phyloP scores from a whole-genome alignment of 2,329 filamentous ascomycete genomes.

The Helotiales sp. region DNA sequence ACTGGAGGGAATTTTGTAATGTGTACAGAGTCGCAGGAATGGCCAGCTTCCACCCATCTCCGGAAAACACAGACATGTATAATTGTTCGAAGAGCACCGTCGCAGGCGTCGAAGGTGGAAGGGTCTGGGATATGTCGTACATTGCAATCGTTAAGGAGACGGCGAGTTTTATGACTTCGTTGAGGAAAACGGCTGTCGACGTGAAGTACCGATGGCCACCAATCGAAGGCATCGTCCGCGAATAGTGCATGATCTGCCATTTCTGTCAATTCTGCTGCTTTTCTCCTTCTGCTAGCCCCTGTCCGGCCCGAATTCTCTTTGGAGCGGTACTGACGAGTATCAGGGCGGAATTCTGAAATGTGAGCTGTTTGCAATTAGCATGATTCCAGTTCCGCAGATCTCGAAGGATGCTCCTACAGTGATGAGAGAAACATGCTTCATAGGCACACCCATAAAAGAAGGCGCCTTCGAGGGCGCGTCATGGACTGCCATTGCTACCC shows the following conservation, averaged over 20 bases:
- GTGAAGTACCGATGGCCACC: constrained; percentile 89
- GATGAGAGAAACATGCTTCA: constrained; percentile 72
- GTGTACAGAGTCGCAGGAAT: constrained; percentile 90
- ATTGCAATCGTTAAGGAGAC: constrained; percentile 86
- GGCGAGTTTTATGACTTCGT: constrained; percentile 87
- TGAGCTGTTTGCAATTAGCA: constrained; percentile 60
- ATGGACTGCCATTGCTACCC: constrained; percentile 29
- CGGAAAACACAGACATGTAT: constrained; percentile 79
- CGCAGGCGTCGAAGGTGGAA: constrained; percentile 79
- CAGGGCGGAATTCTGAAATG: constrained; percentile 78
- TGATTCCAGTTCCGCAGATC: constrained; percentile 31
- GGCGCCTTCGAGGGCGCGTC: constrained; percentile 34
- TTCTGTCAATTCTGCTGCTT: constrained; percentile 28
- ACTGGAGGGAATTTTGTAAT: constrained; percentile 91
- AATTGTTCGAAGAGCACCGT: constrained; percentile 82
- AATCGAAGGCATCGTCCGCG: constrained; percentile 84
- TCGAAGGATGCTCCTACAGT: constrained; percentile 54
- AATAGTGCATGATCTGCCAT: constrained; percentile 88
- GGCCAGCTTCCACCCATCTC: constrained; percentile 93
- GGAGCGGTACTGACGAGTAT: constrained; percentile 62
- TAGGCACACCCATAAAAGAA: constrained; percentile 58
- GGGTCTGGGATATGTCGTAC: constrained; percentile 80
- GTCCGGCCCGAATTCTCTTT: constrained; percentile 12
- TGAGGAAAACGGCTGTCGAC: constrained; percentile 91
- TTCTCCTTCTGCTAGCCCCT: constrained; percentile 1